Percentiles rank a stretch among this genome's conserved stretches.
Conservation (phyloP, 2,329 filamentous ascomycete genomes). For the Monosporascus sp. region DNA sequence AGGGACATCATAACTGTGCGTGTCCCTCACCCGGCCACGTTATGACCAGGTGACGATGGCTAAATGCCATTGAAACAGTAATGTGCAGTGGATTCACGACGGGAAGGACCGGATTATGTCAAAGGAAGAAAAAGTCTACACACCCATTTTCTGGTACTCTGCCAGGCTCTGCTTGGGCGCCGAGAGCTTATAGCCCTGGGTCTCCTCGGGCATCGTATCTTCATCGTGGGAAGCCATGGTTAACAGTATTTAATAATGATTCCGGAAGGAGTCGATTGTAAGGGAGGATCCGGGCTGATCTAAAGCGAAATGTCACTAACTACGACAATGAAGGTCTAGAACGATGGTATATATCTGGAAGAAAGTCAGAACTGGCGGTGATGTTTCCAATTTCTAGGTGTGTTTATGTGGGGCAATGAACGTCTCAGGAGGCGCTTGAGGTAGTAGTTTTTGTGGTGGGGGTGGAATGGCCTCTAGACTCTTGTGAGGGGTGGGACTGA, state of each 20-base stretch:
- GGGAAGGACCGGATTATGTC: not conserved
- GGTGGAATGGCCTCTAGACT: not conserved
- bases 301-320: not conserved
- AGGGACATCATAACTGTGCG: too few relatives aligned
- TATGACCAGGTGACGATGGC: too few relatives aligned
- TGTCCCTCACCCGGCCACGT: too few relatives aligned
- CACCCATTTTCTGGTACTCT: slow-evolving; percentile 91
- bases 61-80: too few relatives aligned
- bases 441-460: slow-evolving; percentile 3
- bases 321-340: not conserved
- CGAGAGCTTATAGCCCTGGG: slow-evolving; percentile 94
- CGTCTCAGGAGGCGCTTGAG: slow-evolving; percentile 7
- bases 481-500: not conserved
- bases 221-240: slow-evolving; percentile 65
- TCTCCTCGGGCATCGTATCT: slow-evolving; percentile 80
- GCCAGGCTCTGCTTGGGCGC: slow-evolving; percentile 95
- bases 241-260: not conserved
- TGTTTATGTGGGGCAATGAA: slow-evolving; percentile 12
- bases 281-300: not conserved
- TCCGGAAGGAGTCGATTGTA: not conserved
- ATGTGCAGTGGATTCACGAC: not conserved
- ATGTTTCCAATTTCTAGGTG: slow-evolving; percentile 15
- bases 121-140: slow-evolving; percentile 30
- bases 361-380: slow-evolving; percentile 21
- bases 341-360: slow-evolving; percentile 8